Base-by-base conservation (phyloP, 2,329 filamentous ascomycete genomes). In the Huntiella abstrusa region DNA sequence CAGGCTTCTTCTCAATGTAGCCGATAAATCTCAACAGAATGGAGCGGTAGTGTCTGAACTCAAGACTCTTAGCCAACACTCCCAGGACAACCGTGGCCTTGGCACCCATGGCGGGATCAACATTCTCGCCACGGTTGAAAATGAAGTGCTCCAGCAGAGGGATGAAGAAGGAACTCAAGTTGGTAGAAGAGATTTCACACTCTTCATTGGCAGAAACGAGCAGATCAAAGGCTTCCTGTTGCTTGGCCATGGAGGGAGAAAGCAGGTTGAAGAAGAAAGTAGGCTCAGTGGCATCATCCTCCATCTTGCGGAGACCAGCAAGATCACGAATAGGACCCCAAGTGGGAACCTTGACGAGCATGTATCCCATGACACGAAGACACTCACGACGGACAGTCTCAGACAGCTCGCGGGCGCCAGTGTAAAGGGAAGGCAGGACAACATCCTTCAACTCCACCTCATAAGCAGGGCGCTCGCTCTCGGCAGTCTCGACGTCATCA, bases 131-230 rank as follows among this genome's bases (percentile, higher is more conserved):
- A 50, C 81, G 76, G 49, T 86, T 81, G 57, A 94, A 88, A 17
- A 95, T 80, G 57, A 95, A 96, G 58, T 95, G 87, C 57, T 98
- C 91, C 7, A 96, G 69, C 15, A 98, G 68, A 1, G 91, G 92
- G 36, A 98, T 74, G 57, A 96, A 84, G 56, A 95, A 82, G 13
- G 88, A 80, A 49, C 80, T 78, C 52, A 93, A 70, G 55, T 93
- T 93, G 45, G 76, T 75, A 55, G 83, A 82, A 51, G 72, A 72
- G 49, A 98, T 66, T 42, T 75, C 68, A 10, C 73, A 69, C 47
- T 70, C 69, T 7, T 66, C 60, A 47, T 83, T 83, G 51, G 80
- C 79, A 6, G 70, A 65, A 47, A 82, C 77, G 10, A 98, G 67
- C 48, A 84, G 71, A 49, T 83, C 77, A 34, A 98, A 66, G 2